Conservation (phyloP, 257 asterid genomes). For the Plantago elongata region DNA sequence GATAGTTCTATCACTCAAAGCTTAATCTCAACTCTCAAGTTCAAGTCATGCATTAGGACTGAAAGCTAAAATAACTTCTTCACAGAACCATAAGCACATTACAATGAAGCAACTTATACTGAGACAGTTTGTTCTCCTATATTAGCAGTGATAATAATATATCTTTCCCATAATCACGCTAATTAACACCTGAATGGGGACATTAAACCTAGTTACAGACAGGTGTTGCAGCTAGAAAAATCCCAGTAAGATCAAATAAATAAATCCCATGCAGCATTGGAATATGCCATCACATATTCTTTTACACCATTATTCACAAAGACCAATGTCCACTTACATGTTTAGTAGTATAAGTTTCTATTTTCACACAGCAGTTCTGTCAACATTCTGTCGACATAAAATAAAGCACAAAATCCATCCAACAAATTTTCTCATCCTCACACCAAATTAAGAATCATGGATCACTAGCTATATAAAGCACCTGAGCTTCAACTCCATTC, state of each 20-base stretch:
- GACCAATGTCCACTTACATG: slow-evolving; percentile 22
- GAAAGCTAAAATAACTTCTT: no score
- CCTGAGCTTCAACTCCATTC: slow-evolving; percentile 9
- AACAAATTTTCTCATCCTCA: slow-evolving; percentile 9
- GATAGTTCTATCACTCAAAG: slow-evolving; percentile 6
- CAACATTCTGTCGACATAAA: slow-evolving; percentile 19
- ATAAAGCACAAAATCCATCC: slow-evolving; percentile 13
- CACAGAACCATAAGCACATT: not conserved
- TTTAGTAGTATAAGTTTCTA: slow-evolving; percentile 19
- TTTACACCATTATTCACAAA: slow-evolving; percentile 29
- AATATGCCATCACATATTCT: slow-evolving; percentile 44
- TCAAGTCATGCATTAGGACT: no score
- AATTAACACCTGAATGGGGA: slow-evolving; percentile 14
- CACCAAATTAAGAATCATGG: slow-evolving; percentile 10
- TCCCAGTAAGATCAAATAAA: slow-evolving; percentile 22
- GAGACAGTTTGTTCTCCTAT: not conserved
- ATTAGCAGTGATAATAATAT: not conserved
- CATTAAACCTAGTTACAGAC: slow-evolving; percentile 20
- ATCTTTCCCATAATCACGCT: slow-evolving; percentile 15
- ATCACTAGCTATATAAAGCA: not conserved
- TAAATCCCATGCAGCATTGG: slow-evolving; percentile 23
- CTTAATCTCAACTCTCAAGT: not conserved
- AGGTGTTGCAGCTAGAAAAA: slow-evolving; percentile 22
- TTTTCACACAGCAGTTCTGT: slow-evolving; percentile 9
- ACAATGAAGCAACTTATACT: not conserved